These are phyloP conservation scores for Claviceps sp. DNA, from an alignment of 2,329 filamentous ascomycete species.

Conservation along the genomic window DNA sequence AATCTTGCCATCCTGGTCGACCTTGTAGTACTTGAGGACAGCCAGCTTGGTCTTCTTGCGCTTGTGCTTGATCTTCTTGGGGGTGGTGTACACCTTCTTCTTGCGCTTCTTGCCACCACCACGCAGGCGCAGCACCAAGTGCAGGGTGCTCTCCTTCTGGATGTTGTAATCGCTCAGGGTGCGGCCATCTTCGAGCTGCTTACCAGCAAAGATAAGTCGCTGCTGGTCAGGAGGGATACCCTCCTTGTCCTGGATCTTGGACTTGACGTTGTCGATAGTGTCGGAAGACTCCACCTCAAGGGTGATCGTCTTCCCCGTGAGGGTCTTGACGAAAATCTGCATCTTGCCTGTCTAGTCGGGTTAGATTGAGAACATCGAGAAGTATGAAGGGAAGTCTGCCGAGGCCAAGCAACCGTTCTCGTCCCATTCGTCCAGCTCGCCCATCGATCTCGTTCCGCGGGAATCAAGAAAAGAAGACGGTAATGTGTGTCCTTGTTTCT, in stretches of 20 bases:
- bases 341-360: slow-evolving; percentile 46
- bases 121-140: slow-evolving; percentile 94
- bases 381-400: background rate
- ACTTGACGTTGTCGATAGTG: slow-evolving; percentile 99
- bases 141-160: slow-evolving; percentile 99
- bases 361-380: slow-evolving; percentile 21
- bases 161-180: slow-evolving; percentile 99
- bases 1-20: slow-evolving; percentile 98
- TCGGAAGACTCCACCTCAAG: slow-evolving; percentile 99
- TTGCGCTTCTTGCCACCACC: slow-evolving; percentile 99
- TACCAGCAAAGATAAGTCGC: slow-evolving; percentile 98
- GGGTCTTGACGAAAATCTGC: slow-evolving; percentile 70
- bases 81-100: slow-evolving; percentile 99
- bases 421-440: background rate
- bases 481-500: background rate
- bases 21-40: slow-evolving; percentile 99
- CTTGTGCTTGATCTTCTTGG: slow-evolving; percentile 99
- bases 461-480: background rate
- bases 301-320: slow-evolving; percentile 99
- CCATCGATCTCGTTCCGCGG: background rate
- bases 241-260: slow-evolving; percentile 98
- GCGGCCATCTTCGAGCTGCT: slow-evolving; percentile 99
- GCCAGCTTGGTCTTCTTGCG: slow-evolving; percentile 99
- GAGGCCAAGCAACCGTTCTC: background rate
- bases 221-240: slow-evolving; percentile 97